These are phyloP conservation scores for Aegilops sharonensis DNA, from an alignment of 176 grass and related monocot genomes.

Conservation along the genomic window DNA sequence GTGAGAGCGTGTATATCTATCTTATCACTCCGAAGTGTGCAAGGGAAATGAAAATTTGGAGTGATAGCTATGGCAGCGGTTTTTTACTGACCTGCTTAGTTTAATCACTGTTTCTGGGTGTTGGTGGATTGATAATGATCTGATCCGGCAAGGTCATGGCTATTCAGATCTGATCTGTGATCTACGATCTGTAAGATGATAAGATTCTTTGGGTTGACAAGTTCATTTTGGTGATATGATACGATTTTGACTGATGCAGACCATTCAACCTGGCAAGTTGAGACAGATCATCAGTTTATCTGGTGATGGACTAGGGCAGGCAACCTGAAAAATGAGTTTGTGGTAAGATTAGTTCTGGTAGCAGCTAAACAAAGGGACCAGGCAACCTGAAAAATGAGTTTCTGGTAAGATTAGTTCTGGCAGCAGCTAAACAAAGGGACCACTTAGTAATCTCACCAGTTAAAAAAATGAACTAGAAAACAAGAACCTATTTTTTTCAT, in stretches of 20 bases:
- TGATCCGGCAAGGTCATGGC: not conserved
- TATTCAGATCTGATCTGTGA: slow-evolving; percentile 18
- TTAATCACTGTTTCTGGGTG: not conserved
- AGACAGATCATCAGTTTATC: not conserved
- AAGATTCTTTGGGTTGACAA: not conserved
- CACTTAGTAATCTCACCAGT: no score
- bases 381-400: no score
- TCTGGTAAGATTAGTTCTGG: no score
- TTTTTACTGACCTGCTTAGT: slow-evolving; percentile 22
- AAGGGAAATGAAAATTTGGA: slow-evolving; percentile 9
- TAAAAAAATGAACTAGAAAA: no score
- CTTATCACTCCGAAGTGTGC: slow-evolving; percentile 17
- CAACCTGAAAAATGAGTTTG: no score
- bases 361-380: no score
- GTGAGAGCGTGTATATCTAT: slow-evolving; percentile 42
- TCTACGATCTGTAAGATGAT: not conserved
- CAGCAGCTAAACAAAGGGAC: no score
- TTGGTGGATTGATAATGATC: not conserved
- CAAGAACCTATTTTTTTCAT: no score
- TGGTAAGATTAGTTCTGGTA: no score
- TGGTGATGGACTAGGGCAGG: not conserved
- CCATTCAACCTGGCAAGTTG: not conserved
- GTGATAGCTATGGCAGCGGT: slow-evolving; percentile 22
- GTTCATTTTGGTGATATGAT: not conserved
- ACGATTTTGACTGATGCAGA: not conserved